A percentile compares a stretch with the other conserved stretches of the same genome.
phyloP scores from a whole-genome alignment of 2,329 filamentous ascomycete genomes.

The Ophiostoma pallidulum region DNA sequence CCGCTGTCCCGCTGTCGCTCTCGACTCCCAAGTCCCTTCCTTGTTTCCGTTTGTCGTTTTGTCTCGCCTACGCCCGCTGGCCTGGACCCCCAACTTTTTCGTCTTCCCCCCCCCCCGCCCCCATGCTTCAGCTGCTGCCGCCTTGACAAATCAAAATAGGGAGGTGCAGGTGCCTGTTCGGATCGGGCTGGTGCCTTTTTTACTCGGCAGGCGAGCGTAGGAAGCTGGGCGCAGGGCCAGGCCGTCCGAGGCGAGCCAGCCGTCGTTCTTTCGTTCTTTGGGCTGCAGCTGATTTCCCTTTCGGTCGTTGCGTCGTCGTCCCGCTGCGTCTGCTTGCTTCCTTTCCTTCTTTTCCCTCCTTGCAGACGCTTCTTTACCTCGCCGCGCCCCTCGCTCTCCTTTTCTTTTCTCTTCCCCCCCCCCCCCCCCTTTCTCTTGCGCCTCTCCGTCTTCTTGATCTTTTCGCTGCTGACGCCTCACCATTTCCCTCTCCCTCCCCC shows the following conservation, averaged over 20 bases:
- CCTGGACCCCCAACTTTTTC: background rate
- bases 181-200: background rate
- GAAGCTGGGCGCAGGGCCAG: no score
- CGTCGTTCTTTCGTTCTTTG: no score
- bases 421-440: background rate
- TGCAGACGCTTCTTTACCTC: background rate
- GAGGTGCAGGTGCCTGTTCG: background rate
- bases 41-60: background rate
- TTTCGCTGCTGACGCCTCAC: no score
- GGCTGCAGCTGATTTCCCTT: no score
- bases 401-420: background rate
- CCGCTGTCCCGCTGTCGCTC: background rate
- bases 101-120: background rate
- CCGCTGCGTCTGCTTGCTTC: no score
- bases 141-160: slow-evolving; percentile 10
- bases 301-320: no score
- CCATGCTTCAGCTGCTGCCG: slow-evolving; percentile 1
- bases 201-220: background rate
- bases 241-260: no score
- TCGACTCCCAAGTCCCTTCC: no score
- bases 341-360: no score
- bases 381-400: background rate
- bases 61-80: background rate
- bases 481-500: background rate
- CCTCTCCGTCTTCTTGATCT: background rate